These are phyloP conservation scores for Metschnikowia aberdeeniae DNA, from an alignment of 805 yeast genomes.

Conservation along the genomic window DNA sequence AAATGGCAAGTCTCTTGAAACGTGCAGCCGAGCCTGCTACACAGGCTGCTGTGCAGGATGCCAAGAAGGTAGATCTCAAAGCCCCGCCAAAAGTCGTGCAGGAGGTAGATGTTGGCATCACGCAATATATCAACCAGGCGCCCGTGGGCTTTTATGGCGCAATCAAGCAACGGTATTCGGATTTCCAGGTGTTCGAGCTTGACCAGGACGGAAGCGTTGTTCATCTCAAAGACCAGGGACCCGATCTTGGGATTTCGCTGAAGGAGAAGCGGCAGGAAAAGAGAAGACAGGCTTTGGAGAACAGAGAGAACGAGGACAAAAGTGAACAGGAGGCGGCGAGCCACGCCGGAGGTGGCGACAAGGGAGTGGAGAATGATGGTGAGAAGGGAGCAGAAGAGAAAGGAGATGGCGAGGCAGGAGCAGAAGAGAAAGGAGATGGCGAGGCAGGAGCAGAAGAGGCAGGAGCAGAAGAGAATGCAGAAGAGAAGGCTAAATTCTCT, in stretches of 20 bases:
- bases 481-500: conserved; percentile 31
- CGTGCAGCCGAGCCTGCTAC: not conserved
- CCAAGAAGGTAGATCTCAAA: not conserved
- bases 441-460: not conserved
- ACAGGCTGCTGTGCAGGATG: not conserved
- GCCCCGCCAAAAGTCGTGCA: conserved; percentile 36
- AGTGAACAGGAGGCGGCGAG: conserved; percentile 13
- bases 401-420: conserved; percentile 5
- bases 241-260: conserved; percentile 42
- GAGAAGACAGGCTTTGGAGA: conserved; percentile 18
- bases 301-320: not conserved
- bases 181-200: conserved; percentile 90
- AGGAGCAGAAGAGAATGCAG: not conserved
- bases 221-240: conserved; percentile 72
- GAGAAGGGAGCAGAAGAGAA: conserved; percentile 20
- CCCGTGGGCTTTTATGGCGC: conserved; percentile 67
- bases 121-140: conserved; percentile 52
- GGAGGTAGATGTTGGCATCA: conserved; percentile 86
- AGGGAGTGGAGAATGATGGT: conserved; percentile 16
- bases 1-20: conserved; percentile 1
- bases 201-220: conserved; percentile 64
- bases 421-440: not conserved
- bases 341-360: conserved; percentile 19
- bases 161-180: conserved; percentile 86
- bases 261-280: conserved; percentile 46